Base-by-base conservation (phyloP, 2,329 filamentous ascomycete genomes). In the Monosporascus sp. region DNA sequence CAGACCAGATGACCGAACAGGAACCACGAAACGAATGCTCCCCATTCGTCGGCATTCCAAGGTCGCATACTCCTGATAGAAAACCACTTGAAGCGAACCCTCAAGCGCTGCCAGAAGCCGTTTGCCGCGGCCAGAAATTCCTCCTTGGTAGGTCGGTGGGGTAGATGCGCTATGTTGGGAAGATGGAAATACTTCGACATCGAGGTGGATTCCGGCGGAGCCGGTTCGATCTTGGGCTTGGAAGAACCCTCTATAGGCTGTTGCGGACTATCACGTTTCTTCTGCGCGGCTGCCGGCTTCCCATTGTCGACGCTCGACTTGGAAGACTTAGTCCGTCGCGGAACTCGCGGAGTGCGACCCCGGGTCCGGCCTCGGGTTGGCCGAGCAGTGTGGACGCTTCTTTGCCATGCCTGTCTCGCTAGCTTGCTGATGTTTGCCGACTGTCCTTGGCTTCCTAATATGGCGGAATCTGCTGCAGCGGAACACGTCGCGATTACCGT, bases 21-120 rank as follows among this genome's bases (percentile, higher is more conserved):
- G 58, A 99, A 88, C 93, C 93, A 97, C 2, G 94, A 97, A 51
- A 80, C 84, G 58, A 99, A 93, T 4, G 94, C 94, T 46, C 91
- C 90, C 78, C 96, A 97, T 73, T 99, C 94, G 69, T 99, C 94
- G 22, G 87, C 83, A 70, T 96, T 99, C 83, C 94, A 99, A 0
- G 94, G 94, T 38, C 94, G 82, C 69, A 89, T 90, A 68, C 92
- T 96, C 66, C 92, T 81, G 64, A 99, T 99, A 2, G 94, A 95
- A 64, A 94, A 87, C 94, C 94, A 99, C 72, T 99, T 99, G 76
- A 97, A 95, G 41, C 91, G 87, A 24, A 97, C 89, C 66, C 88
- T 91, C 45, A 97, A 72, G 48, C 94, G 84, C 58, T 95, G 87
- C 86, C 91, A 94, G 69, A 97, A 97, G 1, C 92, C 92, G 22